Evolutionary conservation across 2,329 filamentous ascomycete genomes (phyloP), one percentile per base, ranked within the genome.

Genomic region (Biscogniauxia marginata): DNA sequence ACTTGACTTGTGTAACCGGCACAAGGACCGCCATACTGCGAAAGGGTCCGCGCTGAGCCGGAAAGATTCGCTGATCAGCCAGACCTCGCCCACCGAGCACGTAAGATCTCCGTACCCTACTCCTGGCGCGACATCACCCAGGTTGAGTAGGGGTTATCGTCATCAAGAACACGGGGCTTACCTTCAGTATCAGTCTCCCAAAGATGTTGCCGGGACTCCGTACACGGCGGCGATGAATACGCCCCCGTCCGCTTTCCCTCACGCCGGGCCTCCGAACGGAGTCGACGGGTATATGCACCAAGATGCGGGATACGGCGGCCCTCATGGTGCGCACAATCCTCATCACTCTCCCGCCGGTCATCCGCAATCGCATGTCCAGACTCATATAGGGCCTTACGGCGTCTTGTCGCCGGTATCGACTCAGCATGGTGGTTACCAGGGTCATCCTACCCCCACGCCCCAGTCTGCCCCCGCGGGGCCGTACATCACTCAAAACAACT

Each of bases 1-100:
- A 61, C 91, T 96, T 63, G 95, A 99, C 73, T 80, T 99, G 56
- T 92, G 95, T 70, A 89, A 95, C 68, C 87, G 90, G 45, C 90
- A 95, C 73, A 84, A 87, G 70, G 90, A 93, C 70, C 84, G 90
- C 46, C 90, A 93, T 73, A 90, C 86, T 11, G 89, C 88, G 51
- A 89, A 90, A 68, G 89, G 89, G 50, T 91, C 89, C 18, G 86
- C 90, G 59, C 75, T 92, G 53, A 87, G 87, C 70, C 85, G 88
- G 55, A 90, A 89, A 73, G 89, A 92, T 69, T 85, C 83, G 13
- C 79, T 87, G 68, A 77, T 86, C 70, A 75, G 72, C 59, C 82
- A 84, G 62, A 65, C 69, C 25, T 81, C 79, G 48, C 75, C 76
- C 39, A 70, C 72, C 50, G 68, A 73, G 47, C 76, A 77, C 49